Percentiles rank a stretch among this genome's conserved stretches.
Evolutionary conservation across 1,284 basidiomycete genomes (phyloP).

Genomic region (Mrakiaceae sp.): DNA sequence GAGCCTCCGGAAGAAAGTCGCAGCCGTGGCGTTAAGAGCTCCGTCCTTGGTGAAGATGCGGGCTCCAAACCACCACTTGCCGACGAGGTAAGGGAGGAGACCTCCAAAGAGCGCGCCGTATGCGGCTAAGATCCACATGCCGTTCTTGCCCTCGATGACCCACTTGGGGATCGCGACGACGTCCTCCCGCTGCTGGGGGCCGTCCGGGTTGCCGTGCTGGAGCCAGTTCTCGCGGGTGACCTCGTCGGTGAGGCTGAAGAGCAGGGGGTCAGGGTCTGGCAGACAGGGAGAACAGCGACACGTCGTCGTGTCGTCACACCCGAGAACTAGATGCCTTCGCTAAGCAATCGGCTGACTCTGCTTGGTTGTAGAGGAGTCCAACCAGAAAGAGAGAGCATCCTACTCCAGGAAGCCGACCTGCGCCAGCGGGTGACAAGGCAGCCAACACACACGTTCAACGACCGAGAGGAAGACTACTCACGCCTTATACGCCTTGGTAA

Average conservation of each 20-base stretch:
- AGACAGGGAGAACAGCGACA: neutral
- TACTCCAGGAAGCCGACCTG: neutral
- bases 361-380: no score
- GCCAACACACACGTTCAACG: neutral
- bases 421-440: no score
- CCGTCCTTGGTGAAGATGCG: constrained; percentile 87
- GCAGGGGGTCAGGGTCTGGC: neutral
- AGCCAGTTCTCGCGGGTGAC: constrained; percentile 84
- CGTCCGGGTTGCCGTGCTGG: constrained; percentile 91
- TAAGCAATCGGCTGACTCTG: no score
- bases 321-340: no score
- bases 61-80: constrained; percentile 96
- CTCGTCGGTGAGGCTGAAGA: constrained; percentile 72
- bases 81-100: constrained; percentile 74
- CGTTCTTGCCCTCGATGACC: constrained; percentile 88
- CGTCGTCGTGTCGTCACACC: no score
- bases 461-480: constrained; percentile 32
- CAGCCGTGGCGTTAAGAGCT: constrained; percentile 69
- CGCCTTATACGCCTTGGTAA: constrained; percentile 98
- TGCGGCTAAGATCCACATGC: constrained; percentile 73
- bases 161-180: constrained; percentile 92
- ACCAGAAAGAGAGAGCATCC: neutral
- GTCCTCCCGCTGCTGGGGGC: constrained; percentile 85
- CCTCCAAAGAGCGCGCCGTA: constrained; percentile 85
- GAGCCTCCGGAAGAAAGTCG: constrained; percentile 77